Base-by-base conservation (phyloP, 805 yeast genomes). In the Monosporozyma aquatica region DNA sequence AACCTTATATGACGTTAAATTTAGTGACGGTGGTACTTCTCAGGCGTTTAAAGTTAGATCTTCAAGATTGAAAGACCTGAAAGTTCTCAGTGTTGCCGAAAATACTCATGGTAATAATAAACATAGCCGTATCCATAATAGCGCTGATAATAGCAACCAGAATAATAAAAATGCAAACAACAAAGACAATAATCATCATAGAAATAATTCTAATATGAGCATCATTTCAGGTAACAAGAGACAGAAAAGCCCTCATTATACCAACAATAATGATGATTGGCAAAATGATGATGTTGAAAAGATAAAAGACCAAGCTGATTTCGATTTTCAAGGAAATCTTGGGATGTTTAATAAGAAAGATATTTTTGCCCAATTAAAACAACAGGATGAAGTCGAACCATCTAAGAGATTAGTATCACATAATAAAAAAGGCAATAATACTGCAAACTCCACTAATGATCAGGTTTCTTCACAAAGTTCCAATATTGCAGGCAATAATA, bases 301-400 rank as follows among this genome's bases (percentile, higher is more conserved):
- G 45, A 71, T 75, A 58, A 69, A 75, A 49, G 47, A 62, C 15
- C 58, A 70, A 42, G 71, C 68, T 18, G 96, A 87, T 48, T 89
- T 89, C 62, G 96, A 89, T 59, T 89, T 89, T 61, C 85, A 77
- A 43, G 80, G 85, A 11, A 85, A 83, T 56, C 69, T 89, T 48
- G 80, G 80, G 20, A 77, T 79, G 68, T 89, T 89, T 55, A 92
- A 89, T 60, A 89, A 89, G 60, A 67, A 71, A 45, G 70, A 79
- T 5, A 90, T 87, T 3, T 82, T 89, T 60, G 83, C 82, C 38
- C 87, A 86, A 56, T 72, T 89, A 54, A 77, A 76, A 40, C 70
- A 70, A 47, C 65, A 69, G 42, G 96, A 87, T 56, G 71, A 68
- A 15, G 69, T 76, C 14, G 75, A 71, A 30, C 80, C 81, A 1